Base-by-base conservation (phyloP, 257 asterid species). In the Solanum raphanifolium region DNA sequence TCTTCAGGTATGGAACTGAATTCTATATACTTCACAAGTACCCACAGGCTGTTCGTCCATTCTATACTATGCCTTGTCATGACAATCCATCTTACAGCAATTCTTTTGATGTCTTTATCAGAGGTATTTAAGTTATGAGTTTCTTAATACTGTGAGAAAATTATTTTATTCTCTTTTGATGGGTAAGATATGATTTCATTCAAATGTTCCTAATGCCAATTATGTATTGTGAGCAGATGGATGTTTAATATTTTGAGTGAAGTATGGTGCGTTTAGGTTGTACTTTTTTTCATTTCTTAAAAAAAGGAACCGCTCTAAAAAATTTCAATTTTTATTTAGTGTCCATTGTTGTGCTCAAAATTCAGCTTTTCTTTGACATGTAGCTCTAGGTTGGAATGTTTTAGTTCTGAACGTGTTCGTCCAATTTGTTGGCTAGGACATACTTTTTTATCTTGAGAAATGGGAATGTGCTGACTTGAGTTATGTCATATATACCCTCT, bases 1-100 rank as follows among this genome's bases (percentile, higher is more conserved):
- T 43, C 27, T 43, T 27, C 89, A 97, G 98, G 92, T 95, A 95
- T 86, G 95, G 89, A 86, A 97, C 99, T 32, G 99, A 97, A 89
- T 97, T 95, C 95, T 97, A 94, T 93, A 95, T 97, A 71, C 98
- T 95, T 89, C 98, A 97, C 84, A 97, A 97, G 39, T 97, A 95
- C 87, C 99, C 98, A 85, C 88, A 90, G 83, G 97, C 96, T 82
- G 95, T 95, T 87, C 94, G 98, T 25, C 99, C 99, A 36, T 95
- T 97, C 91, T 97, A 95, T 79, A 97, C 98, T 9, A 95, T 97
- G 99, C 98, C 98, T 1, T 95, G 98, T 84, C 85, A 90, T 81
- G 98, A 97, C 84, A 89, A 93, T 86, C 90, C 92, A 4, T 88
- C 87, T 27, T 95, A 95, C 87, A 97, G 98, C 87, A 95, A 97